phyloP scores from a whole-genome alignment of 768 basidiomycete genomes.

The Pseudohyphozyma bogoriensis region DNA sequence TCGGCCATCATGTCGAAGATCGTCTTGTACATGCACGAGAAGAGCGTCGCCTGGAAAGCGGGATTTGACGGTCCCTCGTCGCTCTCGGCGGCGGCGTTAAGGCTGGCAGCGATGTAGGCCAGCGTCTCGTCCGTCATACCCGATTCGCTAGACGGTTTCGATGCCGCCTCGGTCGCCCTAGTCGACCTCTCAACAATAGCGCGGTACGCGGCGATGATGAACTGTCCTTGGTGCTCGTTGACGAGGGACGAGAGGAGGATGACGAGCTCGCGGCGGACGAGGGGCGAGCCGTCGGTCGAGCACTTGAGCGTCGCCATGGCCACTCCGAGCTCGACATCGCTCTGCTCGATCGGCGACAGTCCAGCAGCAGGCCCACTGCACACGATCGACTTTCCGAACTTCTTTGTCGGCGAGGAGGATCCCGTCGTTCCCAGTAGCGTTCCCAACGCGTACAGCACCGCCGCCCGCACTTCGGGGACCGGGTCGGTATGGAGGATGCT shows the following conservation, averaged over 20 bases:
- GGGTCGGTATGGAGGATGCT: constrained; percentile 62
- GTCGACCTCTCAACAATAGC: constrained; percentile 76
- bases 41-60: constrained; percentile 47
- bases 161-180: neutral
- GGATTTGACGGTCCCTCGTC: constrained; percentile 24
- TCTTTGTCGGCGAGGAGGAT: constrained; percentile 53
- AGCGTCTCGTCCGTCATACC: constrained; percentile 27
- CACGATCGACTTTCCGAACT: constrained; percentile 29
- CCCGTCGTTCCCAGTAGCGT: constrained; percentile 88
- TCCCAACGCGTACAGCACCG: constrained; percentile 80
- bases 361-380: constrained; percentile 19
- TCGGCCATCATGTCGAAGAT: constrained; percentile 85
- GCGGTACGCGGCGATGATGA: constrained; percentile 91
- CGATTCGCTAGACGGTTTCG: neutral
- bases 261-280: constrained; percentile 89
- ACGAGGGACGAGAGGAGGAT: constrained; percentile 85
- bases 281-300: constrained; percentile 88
- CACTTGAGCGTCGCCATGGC: constrained; percentile 81
- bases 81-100: constrained; percentile 22
- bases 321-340: constrained; percentile 71
- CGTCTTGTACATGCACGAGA: constrained; percentile 64
- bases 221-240: constrained; percentile 92
- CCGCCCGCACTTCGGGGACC: constrained; percentile 84
- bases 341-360: constrained; percentile 34
- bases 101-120: constrained; percentile 28